phyloP scores from a whole-genome alignment of 306 rosid species.

The Luffa aegyptiaca region DNA sequence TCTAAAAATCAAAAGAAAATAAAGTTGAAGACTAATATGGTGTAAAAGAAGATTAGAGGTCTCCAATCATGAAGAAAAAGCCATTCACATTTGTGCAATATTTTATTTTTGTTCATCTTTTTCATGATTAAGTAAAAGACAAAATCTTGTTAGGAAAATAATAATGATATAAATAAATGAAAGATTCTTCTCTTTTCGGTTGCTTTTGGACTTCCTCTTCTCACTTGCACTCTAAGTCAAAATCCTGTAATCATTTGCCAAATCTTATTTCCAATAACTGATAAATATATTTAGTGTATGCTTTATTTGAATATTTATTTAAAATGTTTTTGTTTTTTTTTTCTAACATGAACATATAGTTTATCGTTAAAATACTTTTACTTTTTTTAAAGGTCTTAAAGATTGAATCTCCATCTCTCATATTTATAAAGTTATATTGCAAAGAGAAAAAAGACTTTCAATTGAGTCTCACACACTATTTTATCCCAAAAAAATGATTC shows the following conservation, averaged over 20 bases:
- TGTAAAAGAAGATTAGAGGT: background rate
- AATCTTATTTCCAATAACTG: background rate
- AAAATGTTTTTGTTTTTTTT: background rate
- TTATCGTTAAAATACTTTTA: too few relatives aligned
- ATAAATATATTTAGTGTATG: background rate
- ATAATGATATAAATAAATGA: background rate
- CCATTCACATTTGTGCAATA: background rate
- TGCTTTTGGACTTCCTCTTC: slow-evolving; percentile 8
- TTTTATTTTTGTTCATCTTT: background rate
- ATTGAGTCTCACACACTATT: too few relatives aligned
- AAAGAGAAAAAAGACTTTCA: too few relatives aligned
- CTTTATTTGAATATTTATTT: background rate
- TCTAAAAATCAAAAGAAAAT: background rate
- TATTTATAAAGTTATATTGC: too few relatives aligned
- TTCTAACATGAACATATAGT: too few relatives aligned
- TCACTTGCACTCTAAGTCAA: slow-evolving; percentile 5
- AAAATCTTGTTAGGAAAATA: background rate
- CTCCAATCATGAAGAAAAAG: background rate
- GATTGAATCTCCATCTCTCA: too few relatives aligned
- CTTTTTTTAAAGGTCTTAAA: too few relatives aligned
- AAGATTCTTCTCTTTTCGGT: slow-evolving; percentile 1
- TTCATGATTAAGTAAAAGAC: background rate
- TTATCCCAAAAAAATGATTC: too few relatives aligned
- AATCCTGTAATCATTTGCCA: slow-evolving; percentile 5
- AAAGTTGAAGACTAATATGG: background rate